Percentiles rank a stretch among this genome's conserved stretches.
Evolutionary conservation across 2,329 filamentous ascomycete genomes (phyloP).

Genomic region (Mariannaea sp.): DNA sequence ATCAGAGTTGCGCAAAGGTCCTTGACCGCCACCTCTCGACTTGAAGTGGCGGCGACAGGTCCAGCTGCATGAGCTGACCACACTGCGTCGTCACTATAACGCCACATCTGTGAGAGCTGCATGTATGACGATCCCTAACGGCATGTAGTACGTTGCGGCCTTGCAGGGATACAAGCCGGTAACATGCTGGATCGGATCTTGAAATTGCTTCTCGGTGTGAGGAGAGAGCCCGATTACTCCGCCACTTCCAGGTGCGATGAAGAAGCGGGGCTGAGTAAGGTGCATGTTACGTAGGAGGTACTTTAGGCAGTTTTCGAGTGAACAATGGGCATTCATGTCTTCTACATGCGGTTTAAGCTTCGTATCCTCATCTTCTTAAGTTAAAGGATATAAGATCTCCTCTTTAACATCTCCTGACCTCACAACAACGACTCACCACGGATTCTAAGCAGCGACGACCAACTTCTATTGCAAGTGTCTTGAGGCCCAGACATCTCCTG

Average conservation of each 20-base stretch:
- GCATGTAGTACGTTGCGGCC: not conserved
- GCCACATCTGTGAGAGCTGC: conserved; percentile 4
- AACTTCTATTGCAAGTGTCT: conserved; percentile 10
- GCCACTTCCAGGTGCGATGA: not conserved
- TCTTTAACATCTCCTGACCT: too few species aligned
- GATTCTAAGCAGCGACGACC: conserved; percentile 19
- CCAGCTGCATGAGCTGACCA: too few species aligned
- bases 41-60: not conserved
- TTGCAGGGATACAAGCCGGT: not conserved
- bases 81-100: too few species aligned
- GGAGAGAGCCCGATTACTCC: conserved; percentile 9
- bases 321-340: not conserved
- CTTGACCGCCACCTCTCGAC: conserved; percentile 1
- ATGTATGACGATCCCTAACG: conserved; percentile 14
- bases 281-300: not conserved
- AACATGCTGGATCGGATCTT: conserved; percentile 1
- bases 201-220: not conserved
- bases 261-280: conserved; percentile 24
- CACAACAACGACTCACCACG: conserved; percentile 22
- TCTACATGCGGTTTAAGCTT: not conserved
- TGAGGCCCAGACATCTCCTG: conserved; percentile 7
- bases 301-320: too few species aligned
- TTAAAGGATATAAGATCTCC: not conserved
- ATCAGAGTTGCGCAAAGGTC: too few species aligned
- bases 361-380: conserved; percentile 1